Percentiles rank a stretch among this genome's conserved stretches.
phyloP scores from a whole-genome alignment of 306 rosid genomes.

The Quercus suber region DNA sequence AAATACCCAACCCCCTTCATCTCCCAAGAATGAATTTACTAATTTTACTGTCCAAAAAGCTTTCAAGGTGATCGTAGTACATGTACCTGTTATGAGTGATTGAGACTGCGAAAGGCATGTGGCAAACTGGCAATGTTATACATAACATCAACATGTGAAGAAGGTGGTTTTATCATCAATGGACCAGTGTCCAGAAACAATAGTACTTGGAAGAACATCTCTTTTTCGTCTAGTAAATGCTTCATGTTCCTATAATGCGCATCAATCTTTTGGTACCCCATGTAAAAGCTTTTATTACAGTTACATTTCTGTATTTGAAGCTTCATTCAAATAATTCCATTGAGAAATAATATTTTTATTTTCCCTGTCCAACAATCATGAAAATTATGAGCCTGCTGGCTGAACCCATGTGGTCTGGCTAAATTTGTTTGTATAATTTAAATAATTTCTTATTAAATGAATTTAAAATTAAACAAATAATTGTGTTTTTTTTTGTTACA shows the following conservation, averaged over 20 bases:
- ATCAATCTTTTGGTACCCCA: slow-evolving; percentile 9
- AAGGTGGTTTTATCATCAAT: not conserved
- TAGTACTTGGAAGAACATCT: not conserved
- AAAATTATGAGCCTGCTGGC: not conserved
- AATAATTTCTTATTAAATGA: not conserved
- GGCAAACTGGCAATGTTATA: not conserved
- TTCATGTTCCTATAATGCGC: not conserved
- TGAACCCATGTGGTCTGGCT: not conserved
- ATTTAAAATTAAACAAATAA: too few relatives aligned
- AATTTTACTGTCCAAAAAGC: not conserved
- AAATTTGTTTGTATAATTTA: not conserved
- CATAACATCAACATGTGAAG: slow-evolving; percentile 20
- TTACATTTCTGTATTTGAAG: not conserved
- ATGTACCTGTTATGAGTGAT: not conserved
- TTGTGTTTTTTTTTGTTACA: too few relatives aligned
- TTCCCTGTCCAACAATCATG: not conserved
- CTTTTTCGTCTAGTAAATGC: not conserved
- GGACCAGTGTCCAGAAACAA: not conserved
- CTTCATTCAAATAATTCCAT: too few relatives aligned
- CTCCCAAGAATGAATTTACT: not conserved
- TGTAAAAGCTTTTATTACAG: not conserved
- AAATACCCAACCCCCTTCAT: too few relatives aligned
- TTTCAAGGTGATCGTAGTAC: not conserved
- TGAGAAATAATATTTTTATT: not conserved
- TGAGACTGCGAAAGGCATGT: not conserved